Evolutionary conservation across 805 yeast genomes (phyloP).

Genomic region (Phaffomyces antillensis): DNA sequence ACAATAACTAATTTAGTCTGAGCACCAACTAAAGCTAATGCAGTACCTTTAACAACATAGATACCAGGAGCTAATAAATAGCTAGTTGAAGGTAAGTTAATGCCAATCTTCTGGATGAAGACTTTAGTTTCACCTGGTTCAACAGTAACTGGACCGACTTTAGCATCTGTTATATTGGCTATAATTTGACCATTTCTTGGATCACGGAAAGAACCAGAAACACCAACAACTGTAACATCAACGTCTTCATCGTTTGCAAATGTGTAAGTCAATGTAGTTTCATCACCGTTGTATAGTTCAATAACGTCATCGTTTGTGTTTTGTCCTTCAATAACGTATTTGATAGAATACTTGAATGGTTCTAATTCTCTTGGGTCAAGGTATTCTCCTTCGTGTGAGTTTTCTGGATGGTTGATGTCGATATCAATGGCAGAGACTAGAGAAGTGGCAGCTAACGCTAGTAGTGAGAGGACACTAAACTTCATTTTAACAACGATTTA

Average conservation of each 20-base stretch:
- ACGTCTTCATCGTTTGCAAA: constrained; percentile 47
- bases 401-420: constrained; percentile 13
- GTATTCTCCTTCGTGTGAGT: constrained; percentile 11
- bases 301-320: constrained; percentile 23
- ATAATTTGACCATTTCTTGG: constrained; percentile 43
- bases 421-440: constrained; percentile 12
- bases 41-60: constrained; percentile 42
- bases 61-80: constrained; percentile 56
- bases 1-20: constrained; percentile 52
- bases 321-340: constrained; percentile 34
- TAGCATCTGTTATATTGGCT: constrained; percentile 59
- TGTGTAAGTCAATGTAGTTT: constrained; percentile 42
- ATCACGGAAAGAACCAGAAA: constrained; percentile 58
- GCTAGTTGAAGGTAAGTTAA: constrained; percentile 50
- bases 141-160: constrained; percentile 53
- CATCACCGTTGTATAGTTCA: constrained; percentile 45
- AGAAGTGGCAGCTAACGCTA: constrained; percentile 10
- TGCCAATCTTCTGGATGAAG: constrained; percentile 53
- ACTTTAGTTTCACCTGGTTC: constrained; percentile 39
- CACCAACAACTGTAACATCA: constrained; percentile 51
- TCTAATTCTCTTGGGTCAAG: constrained; percentile 23
- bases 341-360: constrained; percentile 40
- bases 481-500: constrained; percentile 9
- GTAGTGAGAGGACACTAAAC: constrained; percentile 11
- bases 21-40: constrained; percentile 48